Base-by-base conservation (phyloP, 1,284 basidiomycete species). In the Apiotrichum gracile region DNA sequence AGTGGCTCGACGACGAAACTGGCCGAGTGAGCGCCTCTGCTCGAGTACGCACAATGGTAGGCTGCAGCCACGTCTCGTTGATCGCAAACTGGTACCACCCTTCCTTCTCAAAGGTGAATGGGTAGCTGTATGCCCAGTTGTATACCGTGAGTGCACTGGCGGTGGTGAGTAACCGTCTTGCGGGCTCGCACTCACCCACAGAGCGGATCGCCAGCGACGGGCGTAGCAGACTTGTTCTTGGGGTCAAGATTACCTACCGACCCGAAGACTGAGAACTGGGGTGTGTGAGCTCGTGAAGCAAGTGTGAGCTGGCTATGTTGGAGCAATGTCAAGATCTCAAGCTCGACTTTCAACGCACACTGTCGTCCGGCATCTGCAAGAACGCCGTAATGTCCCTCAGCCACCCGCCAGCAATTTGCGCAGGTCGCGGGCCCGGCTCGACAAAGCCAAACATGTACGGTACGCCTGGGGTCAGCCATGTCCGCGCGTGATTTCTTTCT, bases 61-160 rank as follows among this genome's bases (percentile, higher is more conserved):
- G 66, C 48, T 67, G 60, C 10, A 67, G 49, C 61, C 65, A 73
- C 0, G 73, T 76, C 46, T 74, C 67, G 58, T 76, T 76, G 22
- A 76, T 48, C 7, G 72, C 68, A 44, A 69, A 70, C 65, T 68
- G 65, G 57, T 75, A 70, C 65, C 65, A 72, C 25, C 74, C 74
- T 1, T 67, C 51, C n/a, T 57, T n/a, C 4, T 57, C 34, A 49
- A 75, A 74, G 8, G 48, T 50, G 57, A 69, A 72, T 1, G 63
- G 61, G 49, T 71, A 72, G 0, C 53, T 51, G 7, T 66, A 49
- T 0, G 63, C 54, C 26, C 54, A 69, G 44, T 67, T 60, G 51
- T 34, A 44, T 19, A 52, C 47, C 0, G 47, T 44, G 4, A 26
- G 22, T 19, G 50, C 41, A 21, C 54, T 38, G n/a, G n/a, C 19